phyloP scores from a whole-genome alignment of 2,329 filamentous ascomycete species.

The Fusarium agapanthi region DNA sequence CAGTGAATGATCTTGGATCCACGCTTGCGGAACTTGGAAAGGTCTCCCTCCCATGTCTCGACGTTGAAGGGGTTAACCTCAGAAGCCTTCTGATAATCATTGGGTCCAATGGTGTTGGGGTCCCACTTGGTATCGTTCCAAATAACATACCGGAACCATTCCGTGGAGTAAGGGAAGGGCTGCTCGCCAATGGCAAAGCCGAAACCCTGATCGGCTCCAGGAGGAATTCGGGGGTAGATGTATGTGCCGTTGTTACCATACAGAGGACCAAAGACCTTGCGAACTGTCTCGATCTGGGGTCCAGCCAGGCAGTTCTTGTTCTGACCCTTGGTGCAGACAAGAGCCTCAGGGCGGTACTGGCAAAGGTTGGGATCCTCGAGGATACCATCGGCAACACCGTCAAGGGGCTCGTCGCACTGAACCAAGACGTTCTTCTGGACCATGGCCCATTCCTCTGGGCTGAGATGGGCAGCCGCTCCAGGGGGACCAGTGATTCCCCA shows the following conservation, averaged over 20 bases:
- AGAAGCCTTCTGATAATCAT: slow-evolving; percentile 52
- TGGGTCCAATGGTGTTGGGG: slow-evolving; percentile 38
- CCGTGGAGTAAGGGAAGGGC: slow-evolving; percentile 13
- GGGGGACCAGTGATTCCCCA: slow-evolving; percentile 18
- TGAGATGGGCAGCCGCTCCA: slow-evolving; percentile 33
- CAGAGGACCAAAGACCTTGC: slow-evolving; percentile 23
- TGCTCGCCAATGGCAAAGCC: slow-evolving; percentile 39
- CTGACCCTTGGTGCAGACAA: slow-evolving; percentile 46
- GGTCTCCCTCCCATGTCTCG: slow-evolving; percentile 50
- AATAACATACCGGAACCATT: slow-evolving; percentile 53
- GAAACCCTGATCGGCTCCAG: slow-evolving; percentile 34
- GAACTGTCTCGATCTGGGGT: slow-evolving; percentile 12
- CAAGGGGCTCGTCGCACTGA: slow-evolving; percentile 59
- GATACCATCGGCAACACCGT: slow-evolving; percentile 60
- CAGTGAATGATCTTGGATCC: slow-evolving; percentile 58
- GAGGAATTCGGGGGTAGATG: slow-evolving; percentile 26
- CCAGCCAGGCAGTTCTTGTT: slow-evolving; percentile 19
- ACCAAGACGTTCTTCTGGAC: slow-evolving; percentile 55
- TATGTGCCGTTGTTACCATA: slow-evolving; percentile 44
- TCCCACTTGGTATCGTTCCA: slow-evolving; percentile 49
- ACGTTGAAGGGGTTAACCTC: slow-evolving; percentile 23
- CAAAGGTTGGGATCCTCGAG: slow-evolving; percentile 58
- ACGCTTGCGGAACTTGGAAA: slow-evolving; percentile 49
- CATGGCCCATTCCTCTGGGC: slow-evolving; percentile 47
- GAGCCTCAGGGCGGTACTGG: slow-evolving; percentile 52